These are phyloP conservation scores for Acidiella bohemica DNA, from an alignment of 495 filamentous ascomycete genomes.

Conservation along the genomic window DNA sequence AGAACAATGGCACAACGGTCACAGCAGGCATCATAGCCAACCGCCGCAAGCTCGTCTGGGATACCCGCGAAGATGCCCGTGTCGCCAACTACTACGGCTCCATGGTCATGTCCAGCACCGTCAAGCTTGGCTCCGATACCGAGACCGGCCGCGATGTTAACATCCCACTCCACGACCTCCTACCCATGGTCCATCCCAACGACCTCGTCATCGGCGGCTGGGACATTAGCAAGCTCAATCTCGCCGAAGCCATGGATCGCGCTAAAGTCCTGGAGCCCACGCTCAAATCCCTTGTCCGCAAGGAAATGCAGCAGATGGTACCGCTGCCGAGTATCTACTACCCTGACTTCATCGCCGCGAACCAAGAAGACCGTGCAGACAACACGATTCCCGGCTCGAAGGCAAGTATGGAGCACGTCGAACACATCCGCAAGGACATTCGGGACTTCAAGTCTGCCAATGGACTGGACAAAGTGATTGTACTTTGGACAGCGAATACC, in stretches of 20 bases:
- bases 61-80: conserved; percentile 76
- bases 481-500: conserved; percentile 98
- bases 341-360: conserved; percentile 97
- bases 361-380: conserved; percentile 94
- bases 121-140: conserved; percentile 85
- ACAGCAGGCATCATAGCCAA: conserved; percentile 97
- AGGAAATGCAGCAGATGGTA: conserved; percentile 82
- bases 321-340: conserved; percentile 96
- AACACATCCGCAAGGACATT: conserved; percentile 89
- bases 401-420: conserved; percentile 73
- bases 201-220: conserved; percentile 91
- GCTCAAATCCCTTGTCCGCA: conserved; percentile 74
- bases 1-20: conserved; percentile 91
- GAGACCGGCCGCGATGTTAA: conserved; percentile 84
- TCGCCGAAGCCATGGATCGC: conserved; percentile 89
- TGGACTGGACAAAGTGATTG: conserved; percentile 84
- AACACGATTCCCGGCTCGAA: conserved; percentile 76
- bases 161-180: conserved; percentile 83
- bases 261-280: conserved; percentile 87
- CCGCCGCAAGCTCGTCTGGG: conserved; percentile 72
- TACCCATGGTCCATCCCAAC: conserved; percentile 97
- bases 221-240: conserved; percentile 85
- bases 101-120: conserved; percentile 87
- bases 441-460: conserved; percentile 84
- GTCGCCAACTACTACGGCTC: conserved; percentile 96